These are phyloP conservation scores for Linum trigynum DNA, from an alignment of 345 rosid genomes.

Conservation along the genomic window DNA sequence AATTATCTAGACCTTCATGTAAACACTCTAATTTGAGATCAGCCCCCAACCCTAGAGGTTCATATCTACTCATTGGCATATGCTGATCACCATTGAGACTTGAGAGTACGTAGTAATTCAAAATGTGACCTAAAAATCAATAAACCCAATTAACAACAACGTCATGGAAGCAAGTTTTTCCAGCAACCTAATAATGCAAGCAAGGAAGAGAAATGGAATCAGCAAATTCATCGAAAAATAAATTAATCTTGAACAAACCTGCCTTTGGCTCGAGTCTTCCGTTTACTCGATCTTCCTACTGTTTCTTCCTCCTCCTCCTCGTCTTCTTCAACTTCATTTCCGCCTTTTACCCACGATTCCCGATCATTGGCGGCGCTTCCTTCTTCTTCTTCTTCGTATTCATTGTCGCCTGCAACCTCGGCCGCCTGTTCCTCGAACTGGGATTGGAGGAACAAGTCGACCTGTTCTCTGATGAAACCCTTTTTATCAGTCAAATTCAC, in stretches of 20 bases:
- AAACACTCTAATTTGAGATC: not conserved
- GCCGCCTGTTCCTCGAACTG: conserved; percentile 19
- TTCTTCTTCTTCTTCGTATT: not conserved
- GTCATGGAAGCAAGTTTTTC: no score
- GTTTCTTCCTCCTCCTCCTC: conserved; percentile 21
- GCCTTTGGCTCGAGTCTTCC: conserved; percentile 19
- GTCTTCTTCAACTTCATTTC: conserved; percentile 24
- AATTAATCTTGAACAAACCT: conserved; percentile 28
- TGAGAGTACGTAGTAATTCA: no score
- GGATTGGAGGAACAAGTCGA: conserved; percentile 33
- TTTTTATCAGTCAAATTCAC: conserved; percentile 36
- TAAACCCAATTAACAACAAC: no score
- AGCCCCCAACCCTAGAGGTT: not conserved
- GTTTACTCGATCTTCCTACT: conserved; percentile 12
- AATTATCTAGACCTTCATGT: no score
- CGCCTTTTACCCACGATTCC: conserved; percentile 19
- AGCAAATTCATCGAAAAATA: not conserved
- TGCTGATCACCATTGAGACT: no score
- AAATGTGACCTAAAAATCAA: no score
- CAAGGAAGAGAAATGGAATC: not conserved
- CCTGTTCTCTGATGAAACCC: conserved; percentile 39
- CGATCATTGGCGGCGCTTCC: not conserved
- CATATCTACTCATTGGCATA: no score
- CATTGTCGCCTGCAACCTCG: conserved; percentile 17
- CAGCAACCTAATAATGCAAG: not conserved